These are phyloP conservation scores for Panicum hallii DNA, from an alignment of 202 grass and related monocot genomes.

Conservation along the genomic window DNA sequence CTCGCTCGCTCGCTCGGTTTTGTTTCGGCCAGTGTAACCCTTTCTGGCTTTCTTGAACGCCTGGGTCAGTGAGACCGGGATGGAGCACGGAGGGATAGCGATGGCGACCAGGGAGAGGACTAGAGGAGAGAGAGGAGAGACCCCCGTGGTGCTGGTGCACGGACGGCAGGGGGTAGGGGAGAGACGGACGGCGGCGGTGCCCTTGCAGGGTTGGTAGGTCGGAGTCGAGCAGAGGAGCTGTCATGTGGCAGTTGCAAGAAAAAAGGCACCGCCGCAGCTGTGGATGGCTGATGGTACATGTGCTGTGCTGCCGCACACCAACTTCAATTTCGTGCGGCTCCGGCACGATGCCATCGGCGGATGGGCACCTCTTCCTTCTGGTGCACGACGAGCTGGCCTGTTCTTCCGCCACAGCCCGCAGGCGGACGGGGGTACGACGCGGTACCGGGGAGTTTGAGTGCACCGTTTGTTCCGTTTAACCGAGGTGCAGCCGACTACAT, in stretches of 20 bases:
- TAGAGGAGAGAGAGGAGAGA: too few species aligned
- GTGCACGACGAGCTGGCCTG: background rate
- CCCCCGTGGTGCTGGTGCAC: conserved; percentile 19
- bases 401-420: background rate
- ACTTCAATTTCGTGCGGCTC: conserved; percentile 4
- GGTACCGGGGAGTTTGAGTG: background rate
- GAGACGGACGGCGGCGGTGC: background rate
- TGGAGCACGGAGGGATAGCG: background rate
- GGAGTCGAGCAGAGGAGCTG: background rate
- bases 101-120: background rate
- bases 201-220: conserved; percentile 10
- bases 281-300: conserved; percentile 7
- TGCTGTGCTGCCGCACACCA: conserved; percentile 31
- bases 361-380: too few species aligned
- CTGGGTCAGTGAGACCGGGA: background rate
- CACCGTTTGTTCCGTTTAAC: background rate
- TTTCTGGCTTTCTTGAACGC: conserved; percentile 20
- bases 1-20: background rate
- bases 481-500: too few species aligned
- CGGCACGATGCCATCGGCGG: background rate
- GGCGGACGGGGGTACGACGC: background rate
- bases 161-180: conserved; percentile 1
- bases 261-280: conserved; percentile 33
- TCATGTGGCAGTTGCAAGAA: conserved; percentile 57
- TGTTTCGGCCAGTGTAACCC: conserved; percentile 2